phyloP scores from a whole-genome alignment of 2,329 filamentous ascomycete species.

The Scorias spongiosa region DNA sequence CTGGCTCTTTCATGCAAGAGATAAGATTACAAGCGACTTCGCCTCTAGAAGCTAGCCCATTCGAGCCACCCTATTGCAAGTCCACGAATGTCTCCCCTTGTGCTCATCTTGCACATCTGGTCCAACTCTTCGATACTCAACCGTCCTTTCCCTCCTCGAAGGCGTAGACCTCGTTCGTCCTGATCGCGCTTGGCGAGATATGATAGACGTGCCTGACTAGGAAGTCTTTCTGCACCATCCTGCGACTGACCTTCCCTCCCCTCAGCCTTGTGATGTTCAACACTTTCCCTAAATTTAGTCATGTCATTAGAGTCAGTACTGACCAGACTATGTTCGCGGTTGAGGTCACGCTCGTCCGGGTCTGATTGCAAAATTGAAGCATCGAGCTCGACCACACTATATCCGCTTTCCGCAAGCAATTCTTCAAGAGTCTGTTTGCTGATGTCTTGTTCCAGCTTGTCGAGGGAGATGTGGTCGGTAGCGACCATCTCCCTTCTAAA shows the following conservation, averaged over 20 bases:
- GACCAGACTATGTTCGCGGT: background rate
- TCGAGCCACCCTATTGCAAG: slow-evolving; percentile 90
- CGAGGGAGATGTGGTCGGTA: slow-evolving; percentile 16
- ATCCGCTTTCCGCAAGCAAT: slow-evolving; percentile 28
- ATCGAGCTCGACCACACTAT: slow-evolving; percentile 11
- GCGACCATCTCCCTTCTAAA: slow-evolving; percentile 7
- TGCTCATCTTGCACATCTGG: slow-evolving; percentile 48
- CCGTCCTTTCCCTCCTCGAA: slow-evolving; percentile 63
- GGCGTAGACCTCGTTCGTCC: slow-evolving; percentile 46
- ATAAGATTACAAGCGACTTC: background rate
- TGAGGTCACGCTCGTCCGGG: background rate
- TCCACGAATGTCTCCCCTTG: slow-evolving; percentile 48
- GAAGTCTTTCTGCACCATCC: background rate
- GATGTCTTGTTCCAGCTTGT: slow-evolving; percentile 16
- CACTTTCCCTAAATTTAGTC: background rate
- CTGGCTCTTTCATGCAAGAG: too few relatives aligned
- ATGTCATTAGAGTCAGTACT: background rate
- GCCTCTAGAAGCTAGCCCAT: slow-evolving; percentile 42
- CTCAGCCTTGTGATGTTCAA: background rate
- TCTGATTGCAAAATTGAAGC: background rate
- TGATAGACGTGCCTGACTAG: slow-evolving; percentile 23
- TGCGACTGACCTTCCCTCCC: background rate
- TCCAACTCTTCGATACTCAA: slow-evolving; percentile 71
- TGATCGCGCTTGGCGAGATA: slow-evolving; percentile 39
- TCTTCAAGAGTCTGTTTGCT: slow-evolving; percentile 26